These are phyloP conservation scores for Apiospora marii DNA, from an alignment of 2,329 filamentous ascomycete genomes.

Conservation along the genomic window DNA sequence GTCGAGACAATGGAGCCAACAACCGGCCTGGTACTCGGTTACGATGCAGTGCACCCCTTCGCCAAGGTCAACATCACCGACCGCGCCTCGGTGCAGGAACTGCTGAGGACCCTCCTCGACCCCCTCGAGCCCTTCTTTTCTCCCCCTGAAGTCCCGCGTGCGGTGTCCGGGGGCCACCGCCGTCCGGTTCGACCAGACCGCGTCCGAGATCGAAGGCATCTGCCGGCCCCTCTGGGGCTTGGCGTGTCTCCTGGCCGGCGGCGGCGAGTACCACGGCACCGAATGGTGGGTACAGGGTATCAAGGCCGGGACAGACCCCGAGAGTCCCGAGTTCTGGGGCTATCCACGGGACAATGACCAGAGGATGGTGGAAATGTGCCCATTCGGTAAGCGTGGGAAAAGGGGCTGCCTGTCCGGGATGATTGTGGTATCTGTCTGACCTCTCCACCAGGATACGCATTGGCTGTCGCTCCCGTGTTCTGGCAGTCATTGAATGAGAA, in stretches of 20 bases:
- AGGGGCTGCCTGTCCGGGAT: background rate
- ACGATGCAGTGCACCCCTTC: conserved; percentile 63
- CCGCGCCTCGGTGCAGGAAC: conserved; percentile 65
- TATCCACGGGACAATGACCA: conserved; percentile 79
- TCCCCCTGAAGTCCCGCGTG: conserved; percentile 68
- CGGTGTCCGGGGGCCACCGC: conserved; percentile 74
- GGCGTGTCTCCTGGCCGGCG: conserved; percentile 73
- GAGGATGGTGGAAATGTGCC: conserved; percentile 86
- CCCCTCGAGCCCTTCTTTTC: conserved; percentile 78
- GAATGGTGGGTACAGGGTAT: conserved; percentile 75
- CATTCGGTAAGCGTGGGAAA: conserved; percentile 58
- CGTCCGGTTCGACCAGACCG: conserved; percentile 79
- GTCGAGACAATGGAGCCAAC: conserved; percentile 37
- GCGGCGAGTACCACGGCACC: conserved; percentile 68
- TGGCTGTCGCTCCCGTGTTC: conserved; percentile 72
- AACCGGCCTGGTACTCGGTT: conserved; percentile 56
- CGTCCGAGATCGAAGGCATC: conserved; percentile 79
- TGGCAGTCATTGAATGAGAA: conserved; percentile 71
- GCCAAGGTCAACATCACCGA: conserved; percentile 58
- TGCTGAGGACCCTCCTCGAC: conserved; percentile 70
- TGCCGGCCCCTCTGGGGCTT: conserved; percentile 80
- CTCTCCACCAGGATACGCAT: conserved; percentile 62
- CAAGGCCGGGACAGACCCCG: conserved; percentile 74
- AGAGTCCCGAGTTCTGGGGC: conserved; percentile 78
- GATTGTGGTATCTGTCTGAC: background rate